These are phyloP conservation scores for Basipetospora chlamydospora DNA, from an alignment of 2,329 filamentous ascomycete genomes.

Conservation along the genomic window DNA sequence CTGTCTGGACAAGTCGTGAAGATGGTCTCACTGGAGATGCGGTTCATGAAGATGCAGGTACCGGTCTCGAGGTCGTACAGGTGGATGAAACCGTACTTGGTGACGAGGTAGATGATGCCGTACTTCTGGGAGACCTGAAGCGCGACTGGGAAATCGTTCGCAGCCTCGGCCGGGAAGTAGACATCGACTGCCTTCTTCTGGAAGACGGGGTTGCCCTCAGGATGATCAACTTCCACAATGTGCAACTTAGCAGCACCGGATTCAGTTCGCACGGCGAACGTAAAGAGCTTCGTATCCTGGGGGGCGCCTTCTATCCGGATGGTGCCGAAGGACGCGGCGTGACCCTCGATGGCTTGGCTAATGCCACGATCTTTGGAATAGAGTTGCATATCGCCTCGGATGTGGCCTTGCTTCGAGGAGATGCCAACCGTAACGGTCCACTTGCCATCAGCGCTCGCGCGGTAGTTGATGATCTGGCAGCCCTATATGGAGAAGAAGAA, in stretches of 20 bases:
- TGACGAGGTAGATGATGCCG: constrained; percentile 91
- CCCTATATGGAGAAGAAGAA: constrained; percentile 38
- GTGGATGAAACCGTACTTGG: constrained; percentile 98
- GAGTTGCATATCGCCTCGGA: constrained; percentile 92
- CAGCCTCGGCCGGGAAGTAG: constrained; percentile 90
- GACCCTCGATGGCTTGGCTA: constrained; percentile 94
- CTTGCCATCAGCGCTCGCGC: constrained; percentile 85
- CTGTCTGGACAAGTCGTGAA: constrained; percentile 83
- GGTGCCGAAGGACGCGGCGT: constrained; percentile 87
- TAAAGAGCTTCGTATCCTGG: constrained; percentile 87
- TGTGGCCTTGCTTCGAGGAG: constrained; percentile 79
- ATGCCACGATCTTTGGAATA: constrained; percentile 94
- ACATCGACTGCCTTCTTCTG: constrained; percentile 94
- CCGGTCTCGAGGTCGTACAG: constrained; percentile 95
- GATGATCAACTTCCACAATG: constrained; percentile 93
- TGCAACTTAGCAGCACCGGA: constrained; percentile 79
- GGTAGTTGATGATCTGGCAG: constrained; percentile 99
- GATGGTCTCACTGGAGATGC: constrained; percentile 97
- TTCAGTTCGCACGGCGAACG: constrained; percentile 83
- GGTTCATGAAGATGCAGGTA: constrained; percentile 97
- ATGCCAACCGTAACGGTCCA: constrained; percentile 99
- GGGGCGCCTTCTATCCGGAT: constrained; percentile 78
- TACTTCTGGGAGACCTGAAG: constrained; percentile 97
- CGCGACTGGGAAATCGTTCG: constrained; percentile 93
- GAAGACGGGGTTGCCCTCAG: constrained; percentile 76